Conservation (phyloP, 2,329 filamentous ascomycete species). For the Phyllosticta paracitricarpa region DNA sequence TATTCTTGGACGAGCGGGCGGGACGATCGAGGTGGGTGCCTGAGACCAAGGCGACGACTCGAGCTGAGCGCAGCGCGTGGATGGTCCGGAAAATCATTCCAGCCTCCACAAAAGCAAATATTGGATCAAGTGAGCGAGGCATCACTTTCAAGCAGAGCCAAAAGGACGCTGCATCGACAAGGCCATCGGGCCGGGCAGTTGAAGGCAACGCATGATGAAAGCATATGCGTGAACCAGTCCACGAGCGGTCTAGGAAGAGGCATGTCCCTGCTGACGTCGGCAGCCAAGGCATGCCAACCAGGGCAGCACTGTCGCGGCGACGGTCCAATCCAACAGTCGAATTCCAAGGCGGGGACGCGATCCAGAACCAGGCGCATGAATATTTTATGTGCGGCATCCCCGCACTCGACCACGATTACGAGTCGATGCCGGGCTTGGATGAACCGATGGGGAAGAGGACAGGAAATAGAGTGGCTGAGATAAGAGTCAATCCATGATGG, state of each 20-base stretch:
- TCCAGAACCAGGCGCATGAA: background rate
- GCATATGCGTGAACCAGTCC: background rate
- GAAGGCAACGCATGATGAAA: background rate
- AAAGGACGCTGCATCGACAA: background rate
- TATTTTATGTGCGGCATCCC: background rate
- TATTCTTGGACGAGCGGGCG: background rate
- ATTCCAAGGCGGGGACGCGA: background rate
- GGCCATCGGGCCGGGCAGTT: background rate
- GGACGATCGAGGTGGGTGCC: background rate
- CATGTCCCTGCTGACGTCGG: background rate
- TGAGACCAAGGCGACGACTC: background rate
- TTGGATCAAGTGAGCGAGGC: background rate
- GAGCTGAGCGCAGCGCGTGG: background rate
- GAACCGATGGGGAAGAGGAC: background rate
- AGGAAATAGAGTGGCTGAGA: background rate
- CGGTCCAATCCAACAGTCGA: background rate
- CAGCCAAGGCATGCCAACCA: background rate
- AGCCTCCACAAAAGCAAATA: background rate
- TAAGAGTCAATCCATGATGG: background rate
- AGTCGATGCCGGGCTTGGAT: background rate
- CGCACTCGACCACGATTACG: background rate
- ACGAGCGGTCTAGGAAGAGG: background rate
- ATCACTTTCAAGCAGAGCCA: background rate
- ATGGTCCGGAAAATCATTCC: background rate
- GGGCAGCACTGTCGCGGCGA: background rate